These are phyloP conservation scores for Lonicera japonica DNA, from an alignment of 129 eudicot species.

Conservation along the genomic window DNA sequence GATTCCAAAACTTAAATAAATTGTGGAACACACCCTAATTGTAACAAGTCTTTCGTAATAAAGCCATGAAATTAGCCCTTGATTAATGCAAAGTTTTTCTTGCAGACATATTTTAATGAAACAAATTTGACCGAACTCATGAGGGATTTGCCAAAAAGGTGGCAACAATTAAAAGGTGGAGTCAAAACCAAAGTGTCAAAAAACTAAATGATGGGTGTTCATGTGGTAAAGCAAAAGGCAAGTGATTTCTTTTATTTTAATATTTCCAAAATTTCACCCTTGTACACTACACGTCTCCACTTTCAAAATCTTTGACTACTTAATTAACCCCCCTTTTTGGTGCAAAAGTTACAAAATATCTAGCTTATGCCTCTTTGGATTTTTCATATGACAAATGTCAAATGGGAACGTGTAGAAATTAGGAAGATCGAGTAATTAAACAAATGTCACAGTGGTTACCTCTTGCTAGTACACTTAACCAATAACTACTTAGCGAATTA, in stretches of 20 bases:
- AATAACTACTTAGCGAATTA: no score
- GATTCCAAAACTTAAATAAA: no score
- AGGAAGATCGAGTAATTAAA: no score
- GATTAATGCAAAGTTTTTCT: neutral
- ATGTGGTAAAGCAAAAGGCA: neutral
- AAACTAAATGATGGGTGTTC: neutral
- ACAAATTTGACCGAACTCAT: neutral
- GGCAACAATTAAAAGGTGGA: neutral
- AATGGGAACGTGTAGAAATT: neutral
- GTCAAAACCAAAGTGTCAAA: neutral
- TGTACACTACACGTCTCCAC: neutral
- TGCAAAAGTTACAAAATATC: neutral
- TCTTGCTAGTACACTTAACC: no score
- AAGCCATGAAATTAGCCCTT: neutral
- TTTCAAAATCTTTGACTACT: constrained; percentile 10
- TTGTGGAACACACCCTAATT: no score
- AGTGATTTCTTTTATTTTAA: neutral
- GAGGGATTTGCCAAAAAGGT: neutral
- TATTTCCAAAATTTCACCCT: neutral
- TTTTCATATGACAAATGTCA: neutral
- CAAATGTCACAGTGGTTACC: no score
- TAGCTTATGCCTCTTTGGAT: neutral
- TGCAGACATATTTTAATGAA: neutral
- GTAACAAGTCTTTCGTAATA: no score
- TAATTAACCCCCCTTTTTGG: neutral